phyloP scores from a whole-genome alignment of 2,329 filamentous ascomycete species.

The Colletotrichum agaves region DNA sequence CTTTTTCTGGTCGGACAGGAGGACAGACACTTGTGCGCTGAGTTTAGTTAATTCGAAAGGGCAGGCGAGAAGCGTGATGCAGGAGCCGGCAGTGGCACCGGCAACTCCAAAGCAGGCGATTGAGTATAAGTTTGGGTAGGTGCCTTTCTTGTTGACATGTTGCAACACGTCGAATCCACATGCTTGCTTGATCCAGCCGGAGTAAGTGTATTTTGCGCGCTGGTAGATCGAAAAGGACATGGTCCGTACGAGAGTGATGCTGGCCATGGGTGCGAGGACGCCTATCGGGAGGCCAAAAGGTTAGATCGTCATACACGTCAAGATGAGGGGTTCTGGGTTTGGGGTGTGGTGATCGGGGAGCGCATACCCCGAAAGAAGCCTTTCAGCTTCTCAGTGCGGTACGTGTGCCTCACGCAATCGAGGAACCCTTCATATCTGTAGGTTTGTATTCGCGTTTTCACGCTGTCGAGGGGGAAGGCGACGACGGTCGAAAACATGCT shows the following conservation, averaged over 20 bases:
- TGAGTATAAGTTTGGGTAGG: conserved; percentile 78
- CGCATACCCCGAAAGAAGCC: conserved; percentile 82
- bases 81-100: conserved; percentile 81
- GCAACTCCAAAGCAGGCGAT: conserved; percentile 81
- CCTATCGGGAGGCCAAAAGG: conserved; percentile 56
- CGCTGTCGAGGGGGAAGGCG: conserved; percentile 88
- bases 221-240: conserved; percentile 85
- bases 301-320: conserved; percentile 12
- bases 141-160: conserved; percentile 76
- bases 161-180: conserved; percentile 76
- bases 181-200: conserved; percentile 75
- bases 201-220: conserved; percentile 78
- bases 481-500: conserved; percentile 82
- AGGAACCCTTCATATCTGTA: conserved; percentile 81
- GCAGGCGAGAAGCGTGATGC: conserved; percentile 84
- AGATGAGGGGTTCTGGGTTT: conserved; percentile 22
- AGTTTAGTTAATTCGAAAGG: conserved; percentile 92
- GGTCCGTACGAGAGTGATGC: conserved; percentile 80
- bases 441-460: conserved; percentile 91
- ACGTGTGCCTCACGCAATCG: conserved; percentile 81
- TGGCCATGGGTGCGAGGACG: conserved; percentile 82
- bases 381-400: conserved; percentile 75
- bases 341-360: conserved; percentile 13
- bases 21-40: conserved; percentile 84
- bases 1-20: conserved; percentile 71